Evolutionary conservation across 306 rosid genomes (phyloP), one percentile per base, ranked within the genome.

Genomic region (Quercus agrifolia): DNA sequence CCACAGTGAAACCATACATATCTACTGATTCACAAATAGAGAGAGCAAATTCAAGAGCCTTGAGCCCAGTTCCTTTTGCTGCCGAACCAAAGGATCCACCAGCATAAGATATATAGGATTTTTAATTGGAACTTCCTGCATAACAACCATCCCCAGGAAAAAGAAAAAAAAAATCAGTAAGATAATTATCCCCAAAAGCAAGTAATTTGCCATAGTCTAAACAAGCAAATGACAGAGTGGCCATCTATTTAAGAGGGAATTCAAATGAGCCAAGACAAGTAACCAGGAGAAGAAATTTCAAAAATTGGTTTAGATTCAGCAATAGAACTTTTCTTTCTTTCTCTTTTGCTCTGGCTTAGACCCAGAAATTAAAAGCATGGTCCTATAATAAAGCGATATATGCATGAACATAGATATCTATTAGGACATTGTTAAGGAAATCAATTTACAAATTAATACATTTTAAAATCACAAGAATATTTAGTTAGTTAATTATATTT

Each of bases 1-100:
- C 99, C 75, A 95, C 99, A 33, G 98, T 95, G 90, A 95, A 95
- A 76, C 99, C 99, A 86, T 91, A 92, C 96, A 95, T 95, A 91
- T 95, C 99, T 56, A 92, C 98, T 9, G 99, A 95, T 66, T 95
- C 93, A 55, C 99, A 95, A 55, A 93, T 81, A 78, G 97, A 95
- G 66, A 95, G 96, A 11, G 97, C 94, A 88, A 95, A 95, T 86
- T 95, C 99, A 78, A 95, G 97, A 86, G 99, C 99, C 91, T 95
- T 95, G 79, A 95, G 96, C 67, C 99, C 99, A 20, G 99, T 92
- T 88, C 98, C 98, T 89, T 95, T 95, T 79, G 98, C 99, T 4
- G 98, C 99, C 64, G 97, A 92, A 68, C 99, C 99, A 90, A 95
- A 95, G 78, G 98, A 92, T 72, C 96, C 88, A 81, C 98, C 99